A percentile compares a stretch with the other conserved stretches of the same genome.
These are phyloP conservation scores for Colletotrichum liaoningense DNA, from an alignment of 2,329 filamentous ascomycete species.

Conservation along the genomic window DNA sequence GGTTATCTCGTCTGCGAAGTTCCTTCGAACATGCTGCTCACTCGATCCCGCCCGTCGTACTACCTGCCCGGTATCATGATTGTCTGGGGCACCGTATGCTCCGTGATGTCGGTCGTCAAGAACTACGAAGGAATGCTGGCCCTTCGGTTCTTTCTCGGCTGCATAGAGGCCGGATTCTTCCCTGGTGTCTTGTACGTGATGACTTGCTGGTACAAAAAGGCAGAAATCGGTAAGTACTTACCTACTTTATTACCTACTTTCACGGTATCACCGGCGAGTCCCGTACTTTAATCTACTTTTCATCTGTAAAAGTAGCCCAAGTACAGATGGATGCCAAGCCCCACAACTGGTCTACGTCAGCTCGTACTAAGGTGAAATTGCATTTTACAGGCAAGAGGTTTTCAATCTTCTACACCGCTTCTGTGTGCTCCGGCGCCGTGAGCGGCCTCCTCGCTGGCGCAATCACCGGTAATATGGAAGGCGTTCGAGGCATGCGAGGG, in stretches of 20 bases:
- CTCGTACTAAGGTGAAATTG: constrained; percentile 8
- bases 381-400: constrained; percentile 60
- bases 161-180: constrained; percentile 58
- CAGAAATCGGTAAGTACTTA: constrained; percentile 45
- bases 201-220: constrained; percentile 63
- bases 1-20: constrained; percentile 64
- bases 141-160: constrained; percentile 57
- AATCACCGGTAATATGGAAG: constrained; percentile 57
- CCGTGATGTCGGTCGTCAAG: constrained; percentile 59
- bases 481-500: constrained; percentile 53
- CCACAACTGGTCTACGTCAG: constrained; percentile 1
- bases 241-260: too few relatives aligned
- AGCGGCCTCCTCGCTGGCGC: constrained; percentile 58
- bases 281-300: neutral
- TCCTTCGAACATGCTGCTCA: constrained; percentile 63
- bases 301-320: too few relatives aligned
- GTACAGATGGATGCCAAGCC: too few relatives aligned
- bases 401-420: constrained; percentile 62
- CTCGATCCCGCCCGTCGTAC: constrained; percentile 57
- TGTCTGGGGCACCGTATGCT: constrained; percentile 61
- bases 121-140: constrained; percentile 57
- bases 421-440: constrained; percentile 62
- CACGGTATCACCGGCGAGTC: too few relatives aligned
- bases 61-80: constrained; percentile 64
- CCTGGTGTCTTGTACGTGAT: constrained; percentile 59